Base-by-base conservation (phyloP, 805 yeast species). In the Metschnikowia dekortorum region DNA sequence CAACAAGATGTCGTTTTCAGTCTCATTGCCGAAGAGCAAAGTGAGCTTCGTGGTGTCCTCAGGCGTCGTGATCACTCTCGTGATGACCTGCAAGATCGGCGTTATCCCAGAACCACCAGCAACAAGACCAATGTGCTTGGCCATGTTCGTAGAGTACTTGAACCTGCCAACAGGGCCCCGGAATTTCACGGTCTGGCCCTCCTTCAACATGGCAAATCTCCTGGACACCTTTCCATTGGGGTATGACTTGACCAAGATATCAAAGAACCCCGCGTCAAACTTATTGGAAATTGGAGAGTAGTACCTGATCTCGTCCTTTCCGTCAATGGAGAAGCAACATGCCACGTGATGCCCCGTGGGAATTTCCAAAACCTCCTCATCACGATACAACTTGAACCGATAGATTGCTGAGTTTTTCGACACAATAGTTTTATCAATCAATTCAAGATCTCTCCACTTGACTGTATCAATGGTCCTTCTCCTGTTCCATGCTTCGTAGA, bases 31-130 rank as follows among this genome's bases (percentile, higher is more conserved):
- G 63, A 75, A 87, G 46, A 87, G 73, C 56, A 87, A 68, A 2
- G 81, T 74, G 48, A 87, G 74, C 47, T 76, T 75, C 35, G 92
- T 85, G 32, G 63, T 35, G 64, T 86, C 91, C 50, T 76, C 82
- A 3, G 89, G 83, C 29, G 84, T 81, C 14, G 90, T 85, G 53
- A 85, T 80, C 46, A 86, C 75, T 52, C 79, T 79, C 53, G 87
- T 83, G 47, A 87, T 73, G 13, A 91, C 85, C 69, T 90, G 96
- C 61, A 87, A 76, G 69, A 89, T 83, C 36, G 97, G 97, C 8
- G 97, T 89, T 55, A 91, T 85, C 47, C 97, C 96, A 0, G 92
- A 82, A 16, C 96, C 96, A 57, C 94, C 96, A 7, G 91, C 92
- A 58, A 87, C 74, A 70, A 87, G 75, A 16, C 83, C 82, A 50